Evolutionary conservation across 768 basidiomycete genomes (phyloP), one percentile per base, ranked within the genome.

Genomic region (Hortiboletus campestris): DNA sequence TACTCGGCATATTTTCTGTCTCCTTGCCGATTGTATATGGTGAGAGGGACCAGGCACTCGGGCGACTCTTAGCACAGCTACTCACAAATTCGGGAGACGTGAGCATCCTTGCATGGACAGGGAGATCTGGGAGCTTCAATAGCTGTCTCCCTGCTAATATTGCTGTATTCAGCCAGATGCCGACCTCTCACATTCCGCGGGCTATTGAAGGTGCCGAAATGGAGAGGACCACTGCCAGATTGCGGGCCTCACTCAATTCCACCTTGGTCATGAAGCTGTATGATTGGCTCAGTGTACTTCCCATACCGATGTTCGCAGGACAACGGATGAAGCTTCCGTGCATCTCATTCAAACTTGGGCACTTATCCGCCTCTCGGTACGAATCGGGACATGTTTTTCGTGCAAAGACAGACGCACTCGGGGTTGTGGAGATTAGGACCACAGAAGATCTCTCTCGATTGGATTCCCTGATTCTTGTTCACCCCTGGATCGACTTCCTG

Each of bases 291-390:
- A 25, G 16, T 10, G 36, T 25, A 3, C 44, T 55, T 25, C 42
- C 34, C 9, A 22, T 45, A 10, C 48, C 57, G 10, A 34, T 9
- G 0, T 46, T 55, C 2, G 22, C 20, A 40, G 47, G 31, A 14
- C 42, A 35, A 12, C 43, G 46, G 6, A 36, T 60, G 46, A 52
- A 39, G 29, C 51, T 60, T 36, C 56, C 55, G n/a, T 57, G 58
- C 31, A 19, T 58, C 20, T 11, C 19, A 10, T 60, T 60, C 39
- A 29, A 44, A 20, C 46, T 57, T 1, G 32, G 51, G 4, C 46
- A 12, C 13, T 20, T 42, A 19, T 53, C 35, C 1, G 12, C 16
- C 6, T 19, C 28, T 17, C 38, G 12, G n/a, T 7, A n/a, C 20
- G 10, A 6, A 22, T 44, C 31, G 0, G 38, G 39, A 13, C 5